phyloP scores from a whole-genome alignment of 2,329 filamentous ascomycete genomes.

The Colletotrichum lindemuthianum region DNA sequence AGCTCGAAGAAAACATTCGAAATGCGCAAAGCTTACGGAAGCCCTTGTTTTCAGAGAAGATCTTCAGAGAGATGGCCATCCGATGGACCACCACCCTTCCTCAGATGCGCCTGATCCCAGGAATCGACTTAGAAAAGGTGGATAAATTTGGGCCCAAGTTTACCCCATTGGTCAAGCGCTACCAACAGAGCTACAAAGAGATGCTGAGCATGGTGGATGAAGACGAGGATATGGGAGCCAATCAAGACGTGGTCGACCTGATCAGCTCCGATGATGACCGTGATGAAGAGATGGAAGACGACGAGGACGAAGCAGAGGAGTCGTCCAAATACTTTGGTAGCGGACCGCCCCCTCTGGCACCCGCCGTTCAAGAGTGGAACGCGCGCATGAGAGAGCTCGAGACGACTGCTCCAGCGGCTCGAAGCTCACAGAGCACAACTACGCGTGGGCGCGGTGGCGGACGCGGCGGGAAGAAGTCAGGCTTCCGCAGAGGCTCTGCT shows the following conservation, averaged over 20 bases:
- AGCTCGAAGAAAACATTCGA: slow-evolving; percentile 69
- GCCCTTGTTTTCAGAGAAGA: slow-evolving; percentile 73
- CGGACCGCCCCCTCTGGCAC: slow-evolving; percentile 30
- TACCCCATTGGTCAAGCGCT: slow-evolving; percentile 64
- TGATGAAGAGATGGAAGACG: slow-evolving; percentile 47
- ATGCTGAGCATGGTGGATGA: slow-evolving; percentile 54
- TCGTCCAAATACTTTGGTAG: slow-evolving; percentile 60
- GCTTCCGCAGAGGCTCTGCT: slow-evolving; percentile 28
- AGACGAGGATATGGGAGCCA: slow-evolving; percentile 29
- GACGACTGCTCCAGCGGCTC: slow-evolving; percentile 39
- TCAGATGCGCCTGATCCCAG: slow-evolving; percentile 71
- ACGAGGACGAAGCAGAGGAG: slow-evolving; percentile 51
- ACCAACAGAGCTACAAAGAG: slow-evolving; percentile 57
- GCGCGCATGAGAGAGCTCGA: slow-evolving; percentile 43
- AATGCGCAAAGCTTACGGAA: slow-evolving; percentile 65
- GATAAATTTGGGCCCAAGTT: slow-evolving; percentile 69
- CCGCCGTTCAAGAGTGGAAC: slow-evolving; percentile 40
- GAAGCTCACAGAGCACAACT: slow-evolving; percentile 19
- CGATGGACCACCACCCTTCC: slow-evolving; percentile 70
- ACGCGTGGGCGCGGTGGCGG: slow-evolving; percentile 35
- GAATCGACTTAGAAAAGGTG: slow-evolving; percentile 72
- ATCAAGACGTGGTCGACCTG: slow-evolving; percentile 63
- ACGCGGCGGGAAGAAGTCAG: slow-evolving; percentile 41
- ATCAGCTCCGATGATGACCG: slow-evolving; percentile 57
- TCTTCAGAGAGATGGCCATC: slow-evolving; percentile 79